phyloP scores from a whole-genome alignment of 441 rosid species.

The Sinapis alba region DNA sequence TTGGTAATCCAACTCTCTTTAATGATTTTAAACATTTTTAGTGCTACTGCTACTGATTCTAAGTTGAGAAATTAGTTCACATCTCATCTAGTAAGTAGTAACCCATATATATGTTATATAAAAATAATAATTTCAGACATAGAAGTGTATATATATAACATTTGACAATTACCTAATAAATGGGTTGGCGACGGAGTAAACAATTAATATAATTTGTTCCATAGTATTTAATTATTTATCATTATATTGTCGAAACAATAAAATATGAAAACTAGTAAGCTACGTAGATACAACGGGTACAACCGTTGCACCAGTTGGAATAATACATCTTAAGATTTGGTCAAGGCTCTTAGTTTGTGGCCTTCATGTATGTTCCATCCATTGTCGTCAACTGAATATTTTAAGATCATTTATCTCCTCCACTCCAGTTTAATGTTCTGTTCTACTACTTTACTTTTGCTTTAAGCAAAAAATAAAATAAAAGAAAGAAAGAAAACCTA shows the following conservation, averaged over 20 bases:
- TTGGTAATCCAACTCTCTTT: neutral
- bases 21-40: neutral
- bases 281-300: constrained; percentile 22
- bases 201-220: neutral
- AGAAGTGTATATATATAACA: neutral
- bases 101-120: neutral
- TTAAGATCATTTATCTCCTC: constrained; percentile 1
- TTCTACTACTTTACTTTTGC: constrained; percentile 14
- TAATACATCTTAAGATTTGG: constrained; percentile 32
- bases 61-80: neutral
- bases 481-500: neutral
- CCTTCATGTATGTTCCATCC: constrained; percentile 30
- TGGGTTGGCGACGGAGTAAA: constrained; percentile 22
- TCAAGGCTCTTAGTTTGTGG: constrained; percentile 37
- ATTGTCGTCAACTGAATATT: constrained; percentile 16
- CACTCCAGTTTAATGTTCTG: neutral
- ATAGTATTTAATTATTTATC: neutral
- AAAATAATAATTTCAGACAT: neutral
- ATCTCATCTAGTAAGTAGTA: neutral
- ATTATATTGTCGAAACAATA: neutral
- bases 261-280: neutral
- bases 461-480: constrained; percentile 14
- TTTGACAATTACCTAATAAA: neutral
- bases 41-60: neutral
- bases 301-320: constrained; percentile 33